Percentiles rank a stretch among this genome's conserved stretches.
Evolutionary conservation across 169 alveolate species (phyloP).

Genomic region (Amoebophrya sp.): DNA sequence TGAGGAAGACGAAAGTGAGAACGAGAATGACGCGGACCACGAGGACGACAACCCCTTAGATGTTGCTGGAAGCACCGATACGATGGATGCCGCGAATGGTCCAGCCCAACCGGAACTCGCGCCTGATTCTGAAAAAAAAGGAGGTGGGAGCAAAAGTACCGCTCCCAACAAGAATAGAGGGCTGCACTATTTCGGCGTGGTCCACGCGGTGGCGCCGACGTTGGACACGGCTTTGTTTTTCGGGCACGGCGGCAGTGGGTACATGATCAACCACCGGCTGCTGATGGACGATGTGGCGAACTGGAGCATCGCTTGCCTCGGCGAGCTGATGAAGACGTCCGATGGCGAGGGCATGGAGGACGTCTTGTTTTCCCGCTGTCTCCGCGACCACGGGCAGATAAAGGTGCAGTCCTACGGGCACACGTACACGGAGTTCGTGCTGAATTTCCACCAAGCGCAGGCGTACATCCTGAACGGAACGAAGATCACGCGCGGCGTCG

Average conservation of each 20-base stretch:
- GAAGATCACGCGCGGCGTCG: background rate
- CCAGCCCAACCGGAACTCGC: too few relatives aligned
- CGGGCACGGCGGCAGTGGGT: background rate
- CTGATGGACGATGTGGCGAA: background rate
- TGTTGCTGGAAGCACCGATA: too few relatives aligned
- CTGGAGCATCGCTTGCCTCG: background rate
- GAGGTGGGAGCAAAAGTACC: too few relatives aligned
- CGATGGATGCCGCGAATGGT: too few relatives aligned
- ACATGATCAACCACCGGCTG: background rate
- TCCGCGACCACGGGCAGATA: background rate
- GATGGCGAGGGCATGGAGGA: background rate
- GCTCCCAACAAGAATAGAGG: too few relatives aligned
- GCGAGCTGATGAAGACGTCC: background rate
- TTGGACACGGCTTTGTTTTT: background rate
- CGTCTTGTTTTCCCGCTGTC: background rate
- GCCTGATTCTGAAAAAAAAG: too few relatives aligned
- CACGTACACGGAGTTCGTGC: background rate
- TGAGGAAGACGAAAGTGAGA: too few relatives aligned
- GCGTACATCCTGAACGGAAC: background rate
- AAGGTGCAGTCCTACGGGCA: background rate
- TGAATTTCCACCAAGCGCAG: background rate
- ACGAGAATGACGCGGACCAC: too few relatives aligned
- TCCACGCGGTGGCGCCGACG: background rate
- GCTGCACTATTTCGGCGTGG: background rate
- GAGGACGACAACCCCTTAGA: too few relatives aligned